Evolutionary conservation across 306 rosid genomes (phyloP).

Genomic region (Luffa acutangula): DNA sequence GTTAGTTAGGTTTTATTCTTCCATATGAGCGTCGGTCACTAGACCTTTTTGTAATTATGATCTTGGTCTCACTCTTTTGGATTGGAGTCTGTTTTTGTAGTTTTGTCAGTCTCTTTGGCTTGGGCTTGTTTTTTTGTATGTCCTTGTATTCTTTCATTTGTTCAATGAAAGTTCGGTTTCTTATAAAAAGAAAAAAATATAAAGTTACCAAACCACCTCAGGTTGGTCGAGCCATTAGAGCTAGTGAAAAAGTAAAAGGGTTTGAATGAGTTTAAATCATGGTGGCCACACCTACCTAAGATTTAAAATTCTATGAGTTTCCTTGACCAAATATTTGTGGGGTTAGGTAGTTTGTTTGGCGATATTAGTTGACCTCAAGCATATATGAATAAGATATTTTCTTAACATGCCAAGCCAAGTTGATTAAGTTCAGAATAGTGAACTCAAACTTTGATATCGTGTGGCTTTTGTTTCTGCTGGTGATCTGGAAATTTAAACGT

Average conservation of each 20-base stretch:
- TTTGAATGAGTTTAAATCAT: not conserved
- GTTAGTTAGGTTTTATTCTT: no score
- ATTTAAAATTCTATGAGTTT: not conserved
- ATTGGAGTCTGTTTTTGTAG: no score
- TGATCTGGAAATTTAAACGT: not conserved
- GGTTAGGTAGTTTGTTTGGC: not conserved
- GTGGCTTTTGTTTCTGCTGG: not conserved
- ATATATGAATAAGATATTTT: not conserved
- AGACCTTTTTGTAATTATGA: no score
- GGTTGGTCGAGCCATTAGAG: not conserved
- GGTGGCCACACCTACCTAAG: not conserved
- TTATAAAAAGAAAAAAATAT: not conserved
- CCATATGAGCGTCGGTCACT: no score
- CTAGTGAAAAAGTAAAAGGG: not conserved
- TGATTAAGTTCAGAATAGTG: not conserved
- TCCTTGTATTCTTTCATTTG: not conserved
- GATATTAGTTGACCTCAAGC: not conserved
- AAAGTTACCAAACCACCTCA: not conserved
- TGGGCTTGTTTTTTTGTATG: no score
- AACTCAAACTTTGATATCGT: not conserved
- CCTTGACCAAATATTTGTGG: not conserved
- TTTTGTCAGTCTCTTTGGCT: no score
- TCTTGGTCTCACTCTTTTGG: no score
- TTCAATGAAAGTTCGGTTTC: not conserved
- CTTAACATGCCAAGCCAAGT: not conserved